Conservation (phyloP, 768 basidiomycete genomes). For the Russula virescens region DNA sequence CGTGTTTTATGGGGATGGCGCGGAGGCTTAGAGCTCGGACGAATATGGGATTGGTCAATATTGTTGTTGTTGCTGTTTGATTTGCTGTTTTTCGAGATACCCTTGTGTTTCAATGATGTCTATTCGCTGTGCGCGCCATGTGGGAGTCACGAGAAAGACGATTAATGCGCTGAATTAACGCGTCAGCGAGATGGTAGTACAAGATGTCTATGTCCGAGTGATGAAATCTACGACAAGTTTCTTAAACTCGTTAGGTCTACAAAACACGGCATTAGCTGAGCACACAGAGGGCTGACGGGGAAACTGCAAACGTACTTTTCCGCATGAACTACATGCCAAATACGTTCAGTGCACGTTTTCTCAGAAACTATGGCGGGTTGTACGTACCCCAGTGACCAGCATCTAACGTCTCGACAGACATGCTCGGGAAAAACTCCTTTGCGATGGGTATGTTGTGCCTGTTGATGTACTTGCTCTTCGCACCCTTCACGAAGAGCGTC, state of each 20-base stretch:
- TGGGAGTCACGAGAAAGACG: slow-evolving; percentile 1
- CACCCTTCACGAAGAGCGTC: slow-evolving; percentile 72
- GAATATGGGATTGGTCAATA: neutral
- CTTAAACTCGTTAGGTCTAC: slow-evolving; percentile 53
- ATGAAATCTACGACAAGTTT: slow-evolving; percentile 32
- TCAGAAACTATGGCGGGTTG: neutral
- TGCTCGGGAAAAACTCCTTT: slow-evolving; percentile 66
- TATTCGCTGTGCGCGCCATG: neutral
- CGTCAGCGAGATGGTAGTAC: neutral
- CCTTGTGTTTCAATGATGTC: slow-evolving; percentile 14
- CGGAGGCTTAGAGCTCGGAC: neutral
- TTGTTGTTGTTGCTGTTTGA: neutral
- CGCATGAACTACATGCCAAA: slow-evolving; percentile 58
- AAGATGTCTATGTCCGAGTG: slow-evolving; percentile 25
- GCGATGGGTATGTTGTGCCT: slow-evolving; percentile 56
- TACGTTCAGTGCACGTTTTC: neutral
- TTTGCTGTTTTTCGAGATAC: slow-evolving; percentile 12
- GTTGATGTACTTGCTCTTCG: slow-evolving; percentile 79
- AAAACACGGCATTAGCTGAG: neutral
- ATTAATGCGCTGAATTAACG: neutral
- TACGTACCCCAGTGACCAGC: slow-evolving; percentile 82
- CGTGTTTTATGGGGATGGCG: neutral
- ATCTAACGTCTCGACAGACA: slow-evolving; percentile 57
- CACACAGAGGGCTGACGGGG: neutral
- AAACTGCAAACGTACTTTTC: slow-evolving; percentile 45